These are phyloP conservation scores for Trichosanthes truncata DNA, from an alignment of 306 rosid species.

Conservation along the genomic window DNA sequence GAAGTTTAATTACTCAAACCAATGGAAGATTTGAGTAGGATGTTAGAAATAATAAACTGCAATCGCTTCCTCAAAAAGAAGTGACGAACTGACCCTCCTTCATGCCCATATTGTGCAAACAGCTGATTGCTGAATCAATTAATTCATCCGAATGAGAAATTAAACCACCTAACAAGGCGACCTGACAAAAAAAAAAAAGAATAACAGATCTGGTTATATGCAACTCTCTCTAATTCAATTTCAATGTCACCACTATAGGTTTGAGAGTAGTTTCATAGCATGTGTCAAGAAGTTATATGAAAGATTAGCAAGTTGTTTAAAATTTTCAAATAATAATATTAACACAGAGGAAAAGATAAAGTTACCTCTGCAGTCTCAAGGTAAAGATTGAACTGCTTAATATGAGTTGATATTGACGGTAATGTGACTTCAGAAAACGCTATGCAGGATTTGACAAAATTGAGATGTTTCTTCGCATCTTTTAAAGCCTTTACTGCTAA, in stretches of 20 bases:
- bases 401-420: conserved; percentile 60
- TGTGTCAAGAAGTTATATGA: neutral
- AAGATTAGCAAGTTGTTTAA: neutral
- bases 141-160: conserved; percentile 75
- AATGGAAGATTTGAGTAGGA: neutral
- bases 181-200: conserved; percentile 34
- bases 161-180: conserved; percentile 62
- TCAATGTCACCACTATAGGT: neutral
- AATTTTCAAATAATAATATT: neutral
- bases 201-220: conserved; percentile 10
- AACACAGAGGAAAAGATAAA: neutral
- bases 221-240: conserved; percentile 1
- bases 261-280: neutral
- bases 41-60: neutral
- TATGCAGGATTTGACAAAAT: conserved; percentile 69
- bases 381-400: conserved; percentile 63
- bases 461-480: conserved; percentile 28
- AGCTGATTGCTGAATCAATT: conserved; percentile 56
- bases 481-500: conserved; percentile 63
- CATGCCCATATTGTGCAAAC: conserved; percentile 40
- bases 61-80: conserved; percentile 10
- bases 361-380: conserved; percentile 89
- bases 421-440: conserved; percentile 87
- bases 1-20: neutral
- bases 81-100: conserved; percentile 50